A percentile compares a stretch with the other conserved stretches of the same genome.
These are phyloP conservation scores for Elongisporangium undulatum DNA, from an alignment of 352 stramenopile species.

Conservation along the genomic window DNA sequence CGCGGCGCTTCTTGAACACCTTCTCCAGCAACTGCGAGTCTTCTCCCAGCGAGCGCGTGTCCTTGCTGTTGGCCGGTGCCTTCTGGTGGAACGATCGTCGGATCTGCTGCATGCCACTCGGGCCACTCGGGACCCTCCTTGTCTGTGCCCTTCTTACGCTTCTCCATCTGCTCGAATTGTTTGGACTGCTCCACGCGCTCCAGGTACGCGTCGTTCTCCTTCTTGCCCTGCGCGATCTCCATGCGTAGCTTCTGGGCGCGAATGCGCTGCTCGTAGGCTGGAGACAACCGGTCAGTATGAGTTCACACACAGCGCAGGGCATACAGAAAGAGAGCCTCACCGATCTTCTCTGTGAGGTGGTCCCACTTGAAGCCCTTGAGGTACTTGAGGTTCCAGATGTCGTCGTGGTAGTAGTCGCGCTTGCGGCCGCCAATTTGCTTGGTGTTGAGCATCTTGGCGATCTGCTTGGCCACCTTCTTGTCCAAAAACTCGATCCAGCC, in stretches of 20 bases:
- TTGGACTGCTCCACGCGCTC: constrained; percentile 87
- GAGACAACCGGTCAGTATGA: constrained; percentile 1
- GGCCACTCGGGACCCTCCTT: constrained; percentile 12
- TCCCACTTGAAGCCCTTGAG: constrained; percentile 98
- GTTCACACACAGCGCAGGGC: not conserved
- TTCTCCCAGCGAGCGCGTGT: constrained; percentile 50
- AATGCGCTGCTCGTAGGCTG: constrained; percentile 82
- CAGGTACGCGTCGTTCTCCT: constrained; percentile 84
- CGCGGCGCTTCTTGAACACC: constrained; percentile 79
- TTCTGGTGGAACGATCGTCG: constrained; percentile 80
- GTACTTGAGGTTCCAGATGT: constrained; percentile 99
- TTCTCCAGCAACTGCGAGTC: constrained; percentile 43
- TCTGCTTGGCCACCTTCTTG: constrained; percentile 94
- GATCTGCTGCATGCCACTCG: constrained; percentile 30
- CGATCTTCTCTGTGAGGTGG: constrained; percentile 98
- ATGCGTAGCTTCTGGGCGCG: constrained; percentile 83
- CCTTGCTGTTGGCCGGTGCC: constrained; percentile 58
- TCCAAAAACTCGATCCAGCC: constrained; percentile 99
- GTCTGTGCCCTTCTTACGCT: constrained; percentile 50
- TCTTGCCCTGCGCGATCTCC: constrained; percentile 84
- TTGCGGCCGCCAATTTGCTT: constrained; percentile 91
- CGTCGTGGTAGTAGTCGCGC: constrained; percentile 95
- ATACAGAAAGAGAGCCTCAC: constrained; percentile 22
- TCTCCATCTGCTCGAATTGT: constrained; percentile 81
- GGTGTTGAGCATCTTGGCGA: constrained; percentile 94